phyloP scores from a whole-genome alignment of 2,329 filamentous ascomycete species.

The Claviceps purpurea region DNA sequence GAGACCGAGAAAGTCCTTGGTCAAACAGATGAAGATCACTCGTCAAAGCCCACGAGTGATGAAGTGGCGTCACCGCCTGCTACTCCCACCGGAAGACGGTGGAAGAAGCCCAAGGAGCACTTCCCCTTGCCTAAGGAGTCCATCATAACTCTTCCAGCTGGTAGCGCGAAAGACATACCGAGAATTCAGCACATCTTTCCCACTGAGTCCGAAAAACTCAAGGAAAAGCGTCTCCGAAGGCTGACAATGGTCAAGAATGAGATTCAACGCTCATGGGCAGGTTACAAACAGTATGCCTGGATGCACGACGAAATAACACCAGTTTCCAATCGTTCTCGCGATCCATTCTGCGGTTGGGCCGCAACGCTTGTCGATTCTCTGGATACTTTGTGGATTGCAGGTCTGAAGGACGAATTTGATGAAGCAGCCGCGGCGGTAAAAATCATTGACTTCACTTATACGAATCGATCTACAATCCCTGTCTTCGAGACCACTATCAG shows the following conservation, averaged over 20 bases:
- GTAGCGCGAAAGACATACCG: conserved; percentile 55
- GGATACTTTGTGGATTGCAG: conserved; percentile 83
- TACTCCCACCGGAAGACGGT: conserved; percentile 37
- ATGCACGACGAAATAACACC: conserved; percentile 77
- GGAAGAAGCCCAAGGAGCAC: conserved; percentile 60
- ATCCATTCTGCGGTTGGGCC: conserved; percentile 87
- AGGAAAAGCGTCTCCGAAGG: conserved; percentile 49
- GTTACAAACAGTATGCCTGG: conserved; percentile 71
- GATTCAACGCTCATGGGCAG: conserved; percentile 66
- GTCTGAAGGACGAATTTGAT: conserved; percentile 63
- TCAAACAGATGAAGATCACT: conserved; percentile 10
- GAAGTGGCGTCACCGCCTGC: conserved; percentile 3
- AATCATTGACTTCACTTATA: conserved; percentile 72
- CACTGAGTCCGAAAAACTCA: conserved; percentile 47
- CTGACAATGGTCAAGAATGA: conserved; percentile 56
- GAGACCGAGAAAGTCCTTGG: background rate
- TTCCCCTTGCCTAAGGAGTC: conserved; percentile 63
- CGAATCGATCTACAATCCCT: conserved; percentile 55
- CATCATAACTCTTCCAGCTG: conserved; percentile 63
- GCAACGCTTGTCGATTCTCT: conserved; percentile 73
- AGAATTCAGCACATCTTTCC: conserved; percentile 62
- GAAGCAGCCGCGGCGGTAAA: conserved; percentile 57
- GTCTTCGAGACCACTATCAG: conserved; percentile 87
- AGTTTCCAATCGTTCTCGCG: conserved; percentile 49
- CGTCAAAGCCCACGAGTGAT: conserved; percentile 15